A percentile compares a stretch with the other conserved stretches of the same genome.
phyloP scores from a whole-genome alignment of 2,329 filamentous ascomycete genomes.

The Meredithiella fracta region DNA sequence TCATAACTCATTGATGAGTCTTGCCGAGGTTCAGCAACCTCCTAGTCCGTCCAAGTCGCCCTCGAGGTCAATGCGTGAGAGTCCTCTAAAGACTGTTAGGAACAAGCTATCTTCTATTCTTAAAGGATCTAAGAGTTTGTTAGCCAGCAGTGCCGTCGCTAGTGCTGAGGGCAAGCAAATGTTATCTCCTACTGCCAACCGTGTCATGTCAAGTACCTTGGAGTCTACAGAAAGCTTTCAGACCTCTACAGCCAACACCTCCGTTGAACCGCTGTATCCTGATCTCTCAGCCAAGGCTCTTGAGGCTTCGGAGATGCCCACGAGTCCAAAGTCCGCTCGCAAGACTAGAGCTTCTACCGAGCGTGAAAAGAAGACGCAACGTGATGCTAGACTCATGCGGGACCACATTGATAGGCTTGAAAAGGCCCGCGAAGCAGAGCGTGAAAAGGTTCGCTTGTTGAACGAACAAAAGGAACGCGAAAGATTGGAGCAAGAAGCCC shows the following conservation, averaged over 20 bases:
- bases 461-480: constrained; percentile 40
- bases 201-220: constrained; percentile 27
- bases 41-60: constrained; percentile 40
- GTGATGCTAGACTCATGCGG: constrained; percentile 43
- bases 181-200: constrained; percentile 35
- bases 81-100: constrained; percentile 79
- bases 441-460: constrained; percentile 47
- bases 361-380: constrained; percentile 48
- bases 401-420: constrained; percentile 48
- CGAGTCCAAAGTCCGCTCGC: constrained; percentile 25
- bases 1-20: constrained; percentile 28
- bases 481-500: constrained; percentile 27
- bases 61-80: constrained; percentile 45
- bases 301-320: constrained; percentile 16
- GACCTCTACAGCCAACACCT: constrained; percentile 15
- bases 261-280: constrained; percentile 28
- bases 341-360: constrained; percentile 43
- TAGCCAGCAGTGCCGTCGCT: constrained; percentile 56
- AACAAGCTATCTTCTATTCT: constrained; percentile 82
- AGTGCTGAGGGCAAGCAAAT: constrained; percentile 47
- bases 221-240: constrained; percentile 34
- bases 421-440: constrained; percentile 52
- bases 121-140: constrained; percentile 70
- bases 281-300: constrained; percentile 21
- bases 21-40: constrained; percentile 24